These are phyloP conservation scores for Cordia subcordata DNA, from an alignment of 257 asterid species.

Conservation along the genomic window DNA sequence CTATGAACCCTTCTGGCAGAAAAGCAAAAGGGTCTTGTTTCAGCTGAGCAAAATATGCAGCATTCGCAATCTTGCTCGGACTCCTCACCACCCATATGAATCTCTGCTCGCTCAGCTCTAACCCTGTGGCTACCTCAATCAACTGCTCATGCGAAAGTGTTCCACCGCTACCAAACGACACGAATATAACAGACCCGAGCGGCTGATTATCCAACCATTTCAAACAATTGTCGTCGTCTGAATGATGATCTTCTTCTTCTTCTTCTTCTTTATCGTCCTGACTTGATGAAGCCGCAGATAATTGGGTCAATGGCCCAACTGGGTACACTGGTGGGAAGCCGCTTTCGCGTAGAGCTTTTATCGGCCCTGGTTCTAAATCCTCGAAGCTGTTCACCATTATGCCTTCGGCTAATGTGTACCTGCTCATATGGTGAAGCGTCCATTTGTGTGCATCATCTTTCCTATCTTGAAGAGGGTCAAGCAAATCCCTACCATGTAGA, in stretches of 20 bases:
- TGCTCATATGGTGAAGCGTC: conserved; percentile 14
- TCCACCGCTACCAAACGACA: conserved; percentile 33
- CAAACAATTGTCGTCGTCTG: conserved; percentile 12
- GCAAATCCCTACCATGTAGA: conserved; percentile 17
- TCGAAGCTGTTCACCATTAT: conserved; percentile 23
- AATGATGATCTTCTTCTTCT: too few species aligned
- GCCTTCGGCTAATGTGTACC: conserved; percentile 20
- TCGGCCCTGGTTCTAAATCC: conserved; percentile 16
- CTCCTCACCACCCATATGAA: conserved; percentile 54
- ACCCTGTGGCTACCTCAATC: conserved; percentile 45
- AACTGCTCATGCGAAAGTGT: conserved; percentile 19
- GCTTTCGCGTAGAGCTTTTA: conserved; percentile 2
- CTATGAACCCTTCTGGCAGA: conserved; percentile 25
- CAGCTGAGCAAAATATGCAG: background rate
- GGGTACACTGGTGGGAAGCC: conserved; percentile 15
- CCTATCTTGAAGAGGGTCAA: conserved; percentile 21
- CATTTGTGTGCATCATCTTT: conserved; percentile 16
- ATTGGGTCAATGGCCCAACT: conserved; percentile 17
- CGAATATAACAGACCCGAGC: conserved; percentile 13
- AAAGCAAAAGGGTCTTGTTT: conserved; percentile 8
- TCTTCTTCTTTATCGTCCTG: background rate
- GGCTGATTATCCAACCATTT: conserved; percentile 28
- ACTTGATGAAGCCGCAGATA: too few species aligned
- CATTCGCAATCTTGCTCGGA: conserved; percentile 21
- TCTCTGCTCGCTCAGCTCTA: conserved; percentile 52